Evolutionary conservation across 2,329 filamentous ascomycete species (phyloP), one percentile per base, ranked within the genome.

Genomic region (Hortaea werneckii): DNA sequence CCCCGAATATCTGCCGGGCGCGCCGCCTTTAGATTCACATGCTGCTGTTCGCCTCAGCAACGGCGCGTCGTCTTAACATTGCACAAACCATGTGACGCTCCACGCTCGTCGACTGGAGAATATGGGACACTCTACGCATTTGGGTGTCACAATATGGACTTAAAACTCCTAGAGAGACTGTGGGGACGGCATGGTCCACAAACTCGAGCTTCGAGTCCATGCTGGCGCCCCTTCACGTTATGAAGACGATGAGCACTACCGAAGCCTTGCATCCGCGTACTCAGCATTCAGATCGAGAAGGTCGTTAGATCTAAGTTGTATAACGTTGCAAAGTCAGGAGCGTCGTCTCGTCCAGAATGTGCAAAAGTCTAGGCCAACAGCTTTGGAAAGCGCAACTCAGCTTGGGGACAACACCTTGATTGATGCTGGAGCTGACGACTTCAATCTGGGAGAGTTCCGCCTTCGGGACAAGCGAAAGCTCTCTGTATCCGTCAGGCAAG

Each of bases 181-280:
- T 20, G 20, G 20, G 4, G 11, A 9, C 8, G 41, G 46, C 42
- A 57, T 54, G 51, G 41, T 52, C 30, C 32, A 41, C 29, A 47
- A 47, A 45, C 62, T 67, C 56, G 65, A 70, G 48, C 60, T 74
- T 28, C 60, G 71, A 29, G 66, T 69, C 30, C 71, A 74, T 54
- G 66, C 70, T 37, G 68, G 69, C 47, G 65, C 70, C 5, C 59
- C 69, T 6, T 64, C 66, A 6, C 66, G 62, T 34, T 61, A 58
- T 29, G 58, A 60, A 35, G 64, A 67, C 48, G 71, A 74, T 58
- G 62, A 68, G 34, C 49, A 61, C 4, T 70, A 65, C 48, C 60
- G 58, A 40, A 59, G 61, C 38, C 57, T 71, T 48, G 67, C 67
- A 9, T 52, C 59, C 27, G 64, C 65, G 8, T 73, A 73, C 54